phyloP scores from a whole-genome alignment of 2,329 filamentous ascomycete genomes.

The Alternaria angustiovoidea region DNA sequence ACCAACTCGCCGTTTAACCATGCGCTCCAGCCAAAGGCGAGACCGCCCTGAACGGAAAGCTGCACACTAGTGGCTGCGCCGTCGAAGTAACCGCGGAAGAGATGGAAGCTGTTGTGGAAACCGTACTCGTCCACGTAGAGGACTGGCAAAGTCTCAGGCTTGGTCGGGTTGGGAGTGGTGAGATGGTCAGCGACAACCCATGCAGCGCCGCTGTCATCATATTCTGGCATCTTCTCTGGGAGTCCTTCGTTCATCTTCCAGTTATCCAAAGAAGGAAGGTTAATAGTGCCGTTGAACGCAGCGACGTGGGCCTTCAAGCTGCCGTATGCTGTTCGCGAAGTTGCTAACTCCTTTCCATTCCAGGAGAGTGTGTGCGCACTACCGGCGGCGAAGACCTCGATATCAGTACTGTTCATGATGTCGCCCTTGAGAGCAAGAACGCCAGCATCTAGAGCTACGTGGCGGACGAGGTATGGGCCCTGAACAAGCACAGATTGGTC shows the following conservation, averaged over 20 bases:
- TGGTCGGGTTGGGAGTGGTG: constrained; percentile 49
- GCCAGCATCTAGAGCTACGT: constrained; percentile 31
- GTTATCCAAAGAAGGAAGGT: constrained; percentile 52
- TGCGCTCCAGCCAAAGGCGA: constrained; percentile 65
- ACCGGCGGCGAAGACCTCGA: constrained; percentile 50
- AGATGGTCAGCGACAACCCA: constrained; percentile 55
- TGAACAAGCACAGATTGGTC: constrained; percentile 52
- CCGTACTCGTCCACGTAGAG: constrained; percentile 55
- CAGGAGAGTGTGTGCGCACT: constrained; percentile 43
- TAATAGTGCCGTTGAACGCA: constrained; percentile 32
- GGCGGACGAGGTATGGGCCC: constrained; percentile 53
- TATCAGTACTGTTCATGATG: constrained; percentile 40
- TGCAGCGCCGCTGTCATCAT: constrained; percentile 54
- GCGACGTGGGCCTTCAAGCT: constrained; percentile 45
- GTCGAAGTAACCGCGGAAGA: constrained; percentile 54
- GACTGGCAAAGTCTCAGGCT: constrained; percentile 51
- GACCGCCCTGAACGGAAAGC: constrained; percentile 63
- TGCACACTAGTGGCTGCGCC: constrained; percentile 54
- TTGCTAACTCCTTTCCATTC: constrained; percentile 48
- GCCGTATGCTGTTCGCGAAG: constrained; percentile 46
- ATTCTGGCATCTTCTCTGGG: constrained; percentile 57
- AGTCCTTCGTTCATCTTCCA: constrained; percentile 62
- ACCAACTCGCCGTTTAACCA: constrained; percentile 67
- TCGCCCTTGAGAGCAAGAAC: constrained; percentile 49
- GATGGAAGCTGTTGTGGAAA: constrained; percentile 53